Evolutionary conservation across 768 basidiomycete species (phyloP).

Genomic region (Sarcodon aspratus): DNA sequence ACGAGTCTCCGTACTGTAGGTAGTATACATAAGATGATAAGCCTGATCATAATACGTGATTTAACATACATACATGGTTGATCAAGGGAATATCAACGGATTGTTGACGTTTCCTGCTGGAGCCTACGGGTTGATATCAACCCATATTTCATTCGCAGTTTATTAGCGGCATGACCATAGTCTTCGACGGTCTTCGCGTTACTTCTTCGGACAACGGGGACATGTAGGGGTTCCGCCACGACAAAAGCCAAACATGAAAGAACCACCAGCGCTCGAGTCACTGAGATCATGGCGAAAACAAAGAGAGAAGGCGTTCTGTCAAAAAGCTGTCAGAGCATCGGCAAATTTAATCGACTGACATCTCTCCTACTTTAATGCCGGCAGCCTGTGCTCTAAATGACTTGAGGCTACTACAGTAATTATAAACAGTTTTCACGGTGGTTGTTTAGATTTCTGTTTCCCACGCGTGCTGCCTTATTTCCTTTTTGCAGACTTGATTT

Average conservation of each 20-base stretch:
- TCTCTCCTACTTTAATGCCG: too few species aligned
- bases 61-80: conserved; percentile 39
- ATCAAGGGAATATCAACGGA: conserved; percentile 27
- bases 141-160: conserved; percentile 38
- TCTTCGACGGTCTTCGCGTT: conserved; percentile 18
- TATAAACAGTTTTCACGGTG: too few species aligned
- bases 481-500: too few species aligned
- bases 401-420: too few species aligned
- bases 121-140: conserved; percentile 8
- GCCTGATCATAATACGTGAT: background rate
- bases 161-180: conserved; percentile 27
- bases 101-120: conserved; percentile 21
- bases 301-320: too few species aligned
- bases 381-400: too few species aligned
- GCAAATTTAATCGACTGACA: too few species aligned
- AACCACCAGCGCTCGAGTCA: background rate
- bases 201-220: conserved; percentile 21
- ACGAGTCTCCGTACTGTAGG: conserved; percentile 38
- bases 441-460: too few species aligned
- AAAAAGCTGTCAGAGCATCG: too few species aligned
- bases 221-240: conserved; percentile 24
- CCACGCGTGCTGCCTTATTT: too few species aligned
- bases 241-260: conserved; percentile 18
- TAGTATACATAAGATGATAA: background rate
- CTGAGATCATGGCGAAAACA: conserved; percentile 10